Base-by-base conservation (phyloP, 257 asterid species). In the Coffea eugenioides region DNA sequence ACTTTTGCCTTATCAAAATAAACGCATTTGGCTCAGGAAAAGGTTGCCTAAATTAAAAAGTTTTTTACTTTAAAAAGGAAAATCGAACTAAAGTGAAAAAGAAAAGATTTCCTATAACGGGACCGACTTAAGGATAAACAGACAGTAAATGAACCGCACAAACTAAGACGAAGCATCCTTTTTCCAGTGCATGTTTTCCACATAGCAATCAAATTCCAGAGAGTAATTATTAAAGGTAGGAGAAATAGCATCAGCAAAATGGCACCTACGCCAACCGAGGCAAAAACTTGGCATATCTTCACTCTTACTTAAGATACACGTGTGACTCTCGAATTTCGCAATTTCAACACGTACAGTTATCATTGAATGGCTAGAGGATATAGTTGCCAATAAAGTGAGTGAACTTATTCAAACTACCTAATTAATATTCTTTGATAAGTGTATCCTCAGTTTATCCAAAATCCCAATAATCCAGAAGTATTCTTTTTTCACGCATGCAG, bases 131-230 rank as follows among this genome's bases (percentile, higher is more conserved):
- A 25, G 14, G 16, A 71, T 71, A 64, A 75, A 81, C 45, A 27
- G 11, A 67, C 12, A 64, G 27, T 65, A 43, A 77, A 77, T 69
- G 72, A 75, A 62, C 21, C 34, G 62, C 69, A 13, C 77, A 31
- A 69, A 69, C 71, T 23, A 39, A 69, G 18, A 69, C 20, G 52
- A 11, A 25, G 0, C 15, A 18, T 27, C 18, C 2, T 8, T 65
- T 65, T 25, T 70, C 78, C 78, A 48, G 20, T 80, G 79, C 83
- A 73, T 66, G 79, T n/a, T 51, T 21, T 49, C 54, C 83, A 80
- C 82, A 13, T 79, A 74, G 51, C 69, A 65, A 31, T 12, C 73
- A 79, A 12, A 61, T 36, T 12, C 41, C 43, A 74, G 14, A 36
- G n/a, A 66, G 21, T 39, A 39, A 1, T 39, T 39, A 39, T 39